phyloP scores from a whole-genome alignment of 345 rosid genomes.

The Euphorbia peplus region DNA sequence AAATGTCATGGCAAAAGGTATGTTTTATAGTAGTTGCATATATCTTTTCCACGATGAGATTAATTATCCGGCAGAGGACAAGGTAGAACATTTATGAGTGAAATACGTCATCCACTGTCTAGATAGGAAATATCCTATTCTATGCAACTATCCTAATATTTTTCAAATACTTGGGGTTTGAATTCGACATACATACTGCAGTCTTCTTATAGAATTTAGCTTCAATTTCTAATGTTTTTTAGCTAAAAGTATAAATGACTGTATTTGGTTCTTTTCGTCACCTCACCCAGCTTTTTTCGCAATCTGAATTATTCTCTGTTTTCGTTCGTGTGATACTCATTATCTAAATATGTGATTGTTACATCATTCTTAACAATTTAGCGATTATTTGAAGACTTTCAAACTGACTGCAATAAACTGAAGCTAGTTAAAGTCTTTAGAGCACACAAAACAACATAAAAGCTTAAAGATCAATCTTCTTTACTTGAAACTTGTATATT shows the following conservation, averaged over 20 bases:
- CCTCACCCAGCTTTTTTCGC: no score
- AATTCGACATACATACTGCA: not conserved
- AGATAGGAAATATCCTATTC: not conserved
- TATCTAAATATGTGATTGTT: not conserved
- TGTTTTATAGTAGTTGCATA: slow-evolving; percentile 28
- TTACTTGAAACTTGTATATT: not conserved
- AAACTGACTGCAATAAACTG: not conserved
- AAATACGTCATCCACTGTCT: not conserved
- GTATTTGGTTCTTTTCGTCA: no score
- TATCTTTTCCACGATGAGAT: slow-evolving; percentile 6
- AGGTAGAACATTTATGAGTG: not conserved
- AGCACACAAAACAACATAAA: not conserved
- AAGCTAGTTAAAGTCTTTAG: not conserved
- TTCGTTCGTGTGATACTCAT: not conserved
- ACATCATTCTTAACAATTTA: not conserved
- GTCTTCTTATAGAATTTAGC: not conserved
- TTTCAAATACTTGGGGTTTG: not conserved
- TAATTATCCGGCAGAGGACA: not conserved
- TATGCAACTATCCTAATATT: not conserved
- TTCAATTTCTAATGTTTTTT: not conserved
- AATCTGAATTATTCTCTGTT: no score
- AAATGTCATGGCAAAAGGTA: slow-evolving; percentile 91
- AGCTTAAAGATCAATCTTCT: not conserved
- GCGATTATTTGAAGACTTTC: not conserved
- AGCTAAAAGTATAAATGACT: not conserved